Percentiles rank a stretch among this genome's conserved stretches.
Conservation (phyloP, 257 asterid species). For the Przewalskia tangutica region DNA sequence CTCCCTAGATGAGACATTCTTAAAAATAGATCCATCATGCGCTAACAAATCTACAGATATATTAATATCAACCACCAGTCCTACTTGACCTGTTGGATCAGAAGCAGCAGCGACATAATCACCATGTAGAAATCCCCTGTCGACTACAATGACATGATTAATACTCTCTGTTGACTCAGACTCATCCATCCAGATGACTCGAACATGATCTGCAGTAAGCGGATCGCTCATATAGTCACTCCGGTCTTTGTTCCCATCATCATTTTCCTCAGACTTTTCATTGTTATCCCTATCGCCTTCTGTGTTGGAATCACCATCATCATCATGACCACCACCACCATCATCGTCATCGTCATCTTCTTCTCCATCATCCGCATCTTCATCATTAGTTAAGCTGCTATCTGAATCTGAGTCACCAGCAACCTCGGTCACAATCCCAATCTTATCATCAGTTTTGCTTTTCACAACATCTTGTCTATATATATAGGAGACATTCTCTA, state of each 20-base stretch:
- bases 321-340: constrained; percentile 16
- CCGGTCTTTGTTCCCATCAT: constrained; percentile 24
- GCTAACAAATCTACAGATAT: constrained; percentile 57
- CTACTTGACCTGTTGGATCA: constrained; percentile 91
- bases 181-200: constrained; percentile 86
- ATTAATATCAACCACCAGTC: constrained; percentile 74
- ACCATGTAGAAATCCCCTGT: constrained; percentile 89
- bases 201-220: constrained; percentile 67
- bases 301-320: constrained; percentile 23
- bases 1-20: constrained; percentile 49
- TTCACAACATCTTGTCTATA: constrained; percentile 88
- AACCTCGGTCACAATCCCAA: constrained; percentile 86
- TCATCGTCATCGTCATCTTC: constrained; percentile 39
- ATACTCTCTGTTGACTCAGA: constrained; percentile 55
- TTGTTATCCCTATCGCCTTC: constrained; percentile 28
- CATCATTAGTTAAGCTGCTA: constrained; percentile 64
- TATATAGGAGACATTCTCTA: constrained; percentile 47
- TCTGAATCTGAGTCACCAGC: constrained; percentile 95
- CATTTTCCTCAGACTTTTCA: constrained; percentile 28
- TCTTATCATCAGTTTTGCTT: constrained; percentile 36
- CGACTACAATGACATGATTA: constrained; percentile 54
- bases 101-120: constrained; percentile 87
- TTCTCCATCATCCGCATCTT: constrained; percentile 56
- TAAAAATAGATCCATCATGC: constrained; percentile 50
- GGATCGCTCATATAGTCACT: constrained; percentile 33